Evolutionary conservation across 2,329 filamentous ascomycete genomes (phyloP).

Genomic region (Aureobasidium sp.): DNA sequence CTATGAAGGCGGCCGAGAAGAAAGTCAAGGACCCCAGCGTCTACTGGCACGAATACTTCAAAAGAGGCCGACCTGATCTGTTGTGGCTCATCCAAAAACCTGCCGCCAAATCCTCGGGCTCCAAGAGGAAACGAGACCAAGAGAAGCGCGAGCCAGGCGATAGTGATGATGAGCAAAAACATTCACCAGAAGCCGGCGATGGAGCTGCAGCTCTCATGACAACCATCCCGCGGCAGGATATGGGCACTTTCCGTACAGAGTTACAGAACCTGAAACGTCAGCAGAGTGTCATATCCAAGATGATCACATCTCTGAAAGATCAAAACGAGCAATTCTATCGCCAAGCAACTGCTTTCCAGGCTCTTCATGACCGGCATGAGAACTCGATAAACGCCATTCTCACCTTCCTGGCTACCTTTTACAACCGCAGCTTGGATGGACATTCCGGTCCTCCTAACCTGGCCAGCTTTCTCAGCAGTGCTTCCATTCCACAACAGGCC

Average conservation of each 20-base stretch:
- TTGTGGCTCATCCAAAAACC: conserved; percentile 96
- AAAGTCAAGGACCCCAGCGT: conserved; percentile 93
- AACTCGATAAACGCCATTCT: conserved; percentile 99
- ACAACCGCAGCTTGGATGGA: conserved; percentile 84
- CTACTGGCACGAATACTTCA: conserved; percentile 95
- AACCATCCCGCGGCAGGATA: conserved; percentile 59
- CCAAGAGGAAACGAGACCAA: conserved; percentile 47
- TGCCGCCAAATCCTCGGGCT: conserved; percentile 52
- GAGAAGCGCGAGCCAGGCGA: conserved; percentile 58
- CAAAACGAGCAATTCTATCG: conserved; percentile 85
- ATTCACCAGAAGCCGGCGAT: conserved; percentile 33
- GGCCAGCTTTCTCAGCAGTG: conserved; percentile 53
- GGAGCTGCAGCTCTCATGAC: conserved; percentile 33
- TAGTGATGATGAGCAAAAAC: conserved; percentile 54
- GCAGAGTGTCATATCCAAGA: conserved; percentile 74
- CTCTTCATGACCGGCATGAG: conserved; percentile 89
- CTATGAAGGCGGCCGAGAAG: conserved; percentile 91
- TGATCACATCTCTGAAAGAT: conserved; percentile 69
- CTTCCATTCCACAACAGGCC: conserved; percentile 53
- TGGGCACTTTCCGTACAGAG: conserved; percentile 69
- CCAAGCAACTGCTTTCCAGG: conserved; percentile 82
- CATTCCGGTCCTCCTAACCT: conserved; percentile 64
- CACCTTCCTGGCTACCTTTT: conserved; percentile 93
- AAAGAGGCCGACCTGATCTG: conserved; percentile 82
- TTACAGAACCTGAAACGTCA: conserved; percentile 74